These are phyloP conservation scores for Coelastrella sp. DNA, from an alignment of 139 green algal species.

Conservation along the genomic window DNA sequence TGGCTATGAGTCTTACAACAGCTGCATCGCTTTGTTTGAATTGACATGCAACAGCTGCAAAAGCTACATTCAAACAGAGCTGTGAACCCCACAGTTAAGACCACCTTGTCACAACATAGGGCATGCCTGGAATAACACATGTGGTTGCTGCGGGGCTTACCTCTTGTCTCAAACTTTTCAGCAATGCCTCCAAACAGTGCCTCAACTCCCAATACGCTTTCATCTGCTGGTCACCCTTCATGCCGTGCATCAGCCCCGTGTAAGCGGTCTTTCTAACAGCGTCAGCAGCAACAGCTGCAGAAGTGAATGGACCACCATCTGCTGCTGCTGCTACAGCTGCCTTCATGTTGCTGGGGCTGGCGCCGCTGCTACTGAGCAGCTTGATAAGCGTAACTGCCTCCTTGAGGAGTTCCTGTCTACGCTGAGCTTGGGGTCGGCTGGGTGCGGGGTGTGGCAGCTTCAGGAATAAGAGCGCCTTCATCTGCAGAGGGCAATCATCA, in stretches of 20 bases:
- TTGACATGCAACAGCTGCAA: too few species aligned
- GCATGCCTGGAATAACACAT: neutral
- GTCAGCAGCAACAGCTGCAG: neutral
- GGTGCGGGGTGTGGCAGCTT: neutral
- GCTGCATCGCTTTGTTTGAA: too few species aligned
- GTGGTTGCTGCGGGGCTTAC: neutral
- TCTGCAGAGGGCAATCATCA: constrained; percentile 7
- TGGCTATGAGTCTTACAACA: too few species aligned
- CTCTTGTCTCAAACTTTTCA: neutral
- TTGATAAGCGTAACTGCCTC: constrained; percentile 4
- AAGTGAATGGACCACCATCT: neutral
- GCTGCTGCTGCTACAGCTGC: neutral
- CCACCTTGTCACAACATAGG: too few species aligned
- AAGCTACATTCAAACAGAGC: too few species aligned
- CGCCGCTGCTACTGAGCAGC: neutral
- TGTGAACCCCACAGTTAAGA: too few species aligned
- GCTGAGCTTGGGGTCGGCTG: neutral
- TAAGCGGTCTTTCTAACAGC: constrained; percentile 9
- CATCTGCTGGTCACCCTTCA: neutral
- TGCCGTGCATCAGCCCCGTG: constrained; percentile 38
- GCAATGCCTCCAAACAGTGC: neutral
- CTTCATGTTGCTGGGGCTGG: constrained; percentile 1
- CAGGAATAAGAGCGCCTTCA: neutral
- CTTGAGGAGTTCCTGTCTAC: neutral
- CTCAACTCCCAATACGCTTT: neutral